phyloP scores from a whole-genome alignment of 176 grass and related monocot genomes.

The Neostapfia colusana region DNA sequence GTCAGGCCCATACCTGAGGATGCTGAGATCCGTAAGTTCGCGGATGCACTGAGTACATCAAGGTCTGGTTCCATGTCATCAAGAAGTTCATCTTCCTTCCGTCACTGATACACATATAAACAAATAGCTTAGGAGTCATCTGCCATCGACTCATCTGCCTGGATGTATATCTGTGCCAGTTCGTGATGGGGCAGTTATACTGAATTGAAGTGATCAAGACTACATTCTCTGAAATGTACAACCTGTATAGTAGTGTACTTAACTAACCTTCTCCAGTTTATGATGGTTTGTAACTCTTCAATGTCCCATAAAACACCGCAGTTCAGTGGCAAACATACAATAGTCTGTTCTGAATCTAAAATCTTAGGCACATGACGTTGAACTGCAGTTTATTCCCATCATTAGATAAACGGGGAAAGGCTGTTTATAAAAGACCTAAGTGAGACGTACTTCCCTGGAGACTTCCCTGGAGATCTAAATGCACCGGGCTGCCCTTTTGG shows the following conservation, averaged over 20 bases:
- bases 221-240: conserved; percentile 44
- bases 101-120: conserved; percentile 33
- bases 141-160: conserved; percentile 26
- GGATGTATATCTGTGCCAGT: conserved; percentile 52
- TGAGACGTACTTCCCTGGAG: no score
- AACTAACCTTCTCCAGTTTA: conserved; percentile 15
- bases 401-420: no score
- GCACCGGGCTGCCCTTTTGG: no score
- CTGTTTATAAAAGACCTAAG: no score
- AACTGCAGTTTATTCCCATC: background rate
- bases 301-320: background rate
- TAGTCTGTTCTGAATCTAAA: background rate
- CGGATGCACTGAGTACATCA: conserved; percentile 48
- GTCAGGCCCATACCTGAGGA: conserved; percentile 42
- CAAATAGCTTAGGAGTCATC: conserved; percentile 38
- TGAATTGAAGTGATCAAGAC: conserved; percentile 21
- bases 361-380: background rate
- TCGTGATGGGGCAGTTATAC: conserved; percentile 40
- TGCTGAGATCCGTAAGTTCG: conserved; percentile 58
- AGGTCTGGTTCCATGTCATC: conserved; percentile 38
- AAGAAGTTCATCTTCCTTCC: conserved; percentile 48
- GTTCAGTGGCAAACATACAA: background rate
- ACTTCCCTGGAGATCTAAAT: no score
- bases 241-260: conserved; percentile 39
- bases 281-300: conserved; percentile 10